Conservation (phyloP, 306 rosid genomes). For the Senna siamea region DNA sequence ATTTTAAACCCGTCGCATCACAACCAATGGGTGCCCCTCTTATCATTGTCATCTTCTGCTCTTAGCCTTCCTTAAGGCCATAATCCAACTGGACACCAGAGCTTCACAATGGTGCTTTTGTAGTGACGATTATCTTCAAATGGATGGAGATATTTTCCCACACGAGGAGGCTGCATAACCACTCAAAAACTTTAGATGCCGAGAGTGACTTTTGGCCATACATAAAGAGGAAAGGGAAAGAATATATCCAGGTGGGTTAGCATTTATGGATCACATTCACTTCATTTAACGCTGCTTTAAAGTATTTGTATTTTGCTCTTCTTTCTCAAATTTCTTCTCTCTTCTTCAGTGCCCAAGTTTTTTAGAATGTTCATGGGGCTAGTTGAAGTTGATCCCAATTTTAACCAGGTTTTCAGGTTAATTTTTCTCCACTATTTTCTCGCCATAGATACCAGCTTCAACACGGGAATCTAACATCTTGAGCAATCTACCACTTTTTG, state of each 20-base stretch:
- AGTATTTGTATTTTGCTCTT: not conserved
- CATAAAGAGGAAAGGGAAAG: not conserved
- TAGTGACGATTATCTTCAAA: not conserved
- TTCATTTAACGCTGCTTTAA: not conserved
- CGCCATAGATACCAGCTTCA: constrained; percentile 3
- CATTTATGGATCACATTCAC: not conserved
- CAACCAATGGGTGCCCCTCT: not conserved
- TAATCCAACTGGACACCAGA: not conserved
- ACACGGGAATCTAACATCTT: not conserved
- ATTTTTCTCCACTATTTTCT: constrained; percentile 18
- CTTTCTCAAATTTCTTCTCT: not conserved
- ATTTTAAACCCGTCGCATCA: not conserved
- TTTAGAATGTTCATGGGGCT: not conserved
- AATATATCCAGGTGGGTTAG: not conserved
- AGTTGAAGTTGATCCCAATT: constrained; percentile 12
- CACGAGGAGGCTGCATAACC: not conserved
- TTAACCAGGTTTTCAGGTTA: not conserved
- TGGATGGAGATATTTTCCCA: not conserved
- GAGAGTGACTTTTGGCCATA: not conserved
- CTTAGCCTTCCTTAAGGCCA: too few species aligned
- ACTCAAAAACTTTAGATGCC: not conserved
- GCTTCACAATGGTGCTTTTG: not conserved
- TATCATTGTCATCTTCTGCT: not conserved
- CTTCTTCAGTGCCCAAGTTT: constrained; percentile 11
- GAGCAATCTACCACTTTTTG: constrained; percentile 24